Conservation (phyloP, 225 moss, liverwort and hornwort species). For the Marchantia paleacea region DNA sequence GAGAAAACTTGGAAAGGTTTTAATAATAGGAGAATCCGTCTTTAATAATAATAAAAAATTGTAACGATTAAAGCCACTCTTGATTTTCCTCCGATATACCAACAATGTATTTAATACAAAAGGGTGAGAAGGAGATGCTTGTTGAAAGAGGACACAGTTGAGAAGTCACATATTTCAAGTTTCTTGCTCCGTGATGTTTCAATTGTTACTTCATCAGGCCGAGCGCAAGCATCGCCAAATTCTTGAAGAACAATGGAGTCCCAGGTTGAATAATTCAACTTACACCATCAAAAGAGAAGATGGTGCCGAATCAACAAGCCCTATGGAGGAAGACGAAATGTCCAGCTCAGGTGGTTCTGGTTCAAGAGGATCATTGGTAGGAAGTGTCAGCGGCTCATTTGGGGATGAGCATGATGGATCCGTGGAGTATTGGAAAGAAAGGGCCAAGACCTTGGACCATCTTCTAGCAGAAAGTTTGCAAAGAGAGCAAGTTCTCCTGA, state of each 20-base stretch:
- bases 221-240: constrained; percentile 38
- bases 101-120: no score
- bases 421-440: constrained; percentile 59
- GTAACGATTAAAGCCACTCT: no score
- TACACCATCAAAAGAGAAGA: constrained; percentile 33
- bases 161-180: neutral
- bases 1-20: no score
- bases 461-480: constrained; percentile 55
- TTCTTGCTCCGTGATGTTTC: neutral
- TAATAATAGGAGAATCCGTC: no score
- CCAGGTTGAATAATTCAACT: constrained; percentile 16
- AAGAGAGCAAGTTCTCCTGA: constrained; percentile 50
- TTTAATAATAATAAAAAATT: no score
- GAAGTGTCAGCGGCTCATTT: constrained; percentile 41
- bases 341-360: constrained; percentile 28
- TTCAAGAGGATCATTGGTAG: constrained; percentile 47
- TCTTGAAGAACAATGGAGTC: constrained; percentile 32
- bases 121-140: no score
- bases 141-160: no score
- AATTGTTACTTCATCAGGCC: constrained; percentile 26
- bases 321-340: constrained; percentile 30
- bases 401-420: constrained; percentile 49
- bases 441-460: constrained; percentile 38
- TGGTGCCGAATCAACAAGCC: constrained; percentile 13
- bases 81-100: no score